Percentiles rank a stretch among this genome's conserved stretches.
phyloP scores from a whole-genome alignment of 2,329 filamentous ascomycete species.

The Hortaea sp. region DNA sequence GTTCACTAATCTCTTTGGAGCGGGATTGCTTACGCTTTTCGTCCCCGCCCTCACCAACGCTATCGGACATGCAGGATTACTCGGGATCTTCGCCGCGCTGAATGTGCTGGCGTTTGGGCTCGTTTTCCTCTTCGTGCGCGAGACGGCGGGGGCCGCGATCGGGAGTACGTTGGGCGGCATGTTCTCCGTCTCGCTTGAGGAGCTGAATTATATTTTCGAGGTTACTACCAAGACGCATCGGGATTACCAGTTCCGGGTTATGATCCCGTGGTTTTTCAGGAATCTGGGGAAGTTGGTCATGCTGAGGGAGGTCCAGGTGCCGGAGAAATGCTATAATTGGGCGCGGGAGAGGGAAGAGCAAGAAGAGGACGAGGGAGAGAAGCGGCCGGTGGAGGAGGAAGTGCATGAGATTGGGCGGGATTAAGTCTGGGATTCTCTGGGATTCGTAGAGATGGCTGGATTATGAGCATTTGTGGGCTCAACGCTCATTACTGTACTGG shows the following conservation, averaged over 20 bases:
- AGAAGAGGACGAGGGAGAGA: not conserved
- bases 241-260: slow-evolving; percentile 9
- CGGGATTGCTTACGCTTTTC: slow-evolving; percentile 20
- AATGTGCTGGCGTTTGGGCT: slow-evolving; percentile 22
- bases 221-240: slow-evolving; percentile 10
- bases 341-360: not conserved
- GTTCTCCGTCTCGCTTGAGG: slow-evolving; percentile 18
- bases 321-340: slow-evolving; percentile 8
- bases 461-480: no score
- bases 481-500: no score
- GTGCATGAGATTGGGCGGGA: no score
- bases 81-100: slow-evolving; percentile 21
- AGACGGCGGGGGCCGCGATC: slow-evolving; percentile 18
- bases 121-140: slow-evolving; percentile 24
- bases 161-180: slow-evolving; percentile 8
- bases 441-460: no score
- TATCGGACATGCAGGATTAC: slow-evolving; percentile 14
- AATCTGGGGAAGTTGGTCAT: slow-evolving; percentile 2
- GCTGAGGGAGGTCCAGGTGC: slow-evolving; percentile 1
- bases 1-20: slow-evolving; percentile 23
- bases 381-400: not conserved
- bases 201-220: slow-evolving; percentile 23
- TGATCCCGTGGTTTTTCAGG: slow-evolving; percentile 7
- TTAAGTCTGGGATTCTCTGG: no score
- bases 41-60: slow-evolving; percentile 15